Conservation (phyloP, 73 alveolate genomes). For the Uronychia binucleata region DNA sequence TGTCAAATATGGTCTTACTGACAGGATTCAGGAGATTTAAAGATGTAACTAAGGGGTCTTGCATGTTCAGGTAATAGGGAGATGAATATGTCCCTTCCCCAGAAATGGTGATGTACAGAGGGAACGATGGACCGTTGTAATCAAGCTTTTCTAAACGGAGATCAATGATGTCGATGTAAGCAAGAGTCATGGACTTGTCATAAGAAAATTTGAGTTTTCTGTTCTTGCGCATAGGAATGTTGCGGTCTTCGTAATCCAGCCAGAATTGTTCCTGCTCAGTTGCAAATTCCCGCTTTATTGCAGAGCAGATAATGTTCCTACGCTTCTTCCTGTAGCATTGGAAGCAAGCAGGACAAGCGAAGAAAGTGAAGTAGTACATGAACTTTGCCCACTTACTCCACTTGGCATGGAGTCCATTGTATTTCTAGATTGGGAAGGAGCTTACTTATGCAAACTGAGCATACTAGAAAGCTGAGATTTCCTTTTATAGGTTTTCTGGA, state of each 20-base stretch:
- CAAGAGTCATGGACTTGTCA: conserved; percentile 40
- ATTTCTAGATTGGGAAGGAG: background rate
- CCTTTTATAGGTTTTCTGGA: conserved; percentile 31
- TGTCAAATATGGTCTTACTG: no score
- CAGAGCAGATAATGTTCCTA: background rate
- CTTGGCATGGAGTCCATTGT: no score
- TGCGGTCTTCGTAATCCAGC: conserved; percentile 5
- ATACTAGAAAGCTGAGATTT: conserved; percentile 17
- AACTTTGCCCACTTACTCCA: conserved; percentile 10
- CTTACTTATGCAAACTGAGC: conserved; percentile 40
- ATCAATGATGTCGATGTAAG: conserved; percentile 63
- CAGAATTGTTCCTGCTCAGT: conserved; percentile 1
- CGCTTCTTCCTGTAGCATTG: background rate
- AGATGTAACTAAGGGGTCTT: conserved; percentile 56
- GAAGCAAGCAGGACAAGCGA: conserved; percentile 39
- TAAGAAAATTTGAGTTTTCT: conserved; percentile 31
- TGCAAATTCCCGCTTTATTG: background rate
- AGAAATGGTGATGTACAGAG: conserved; percentile 31
- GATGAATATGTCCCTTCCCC: conserved; percentile 56
- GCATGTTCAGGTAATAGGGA: conserved; percentile 25
- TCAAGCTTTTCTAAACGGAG: conserved; percentile 31
- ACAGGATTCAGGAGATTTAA: background rate
- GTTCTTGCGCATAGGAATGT: background rate
- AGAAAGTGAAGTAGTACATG: background rate
- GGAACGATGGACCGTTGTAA: conserved; percentile 51